Conservation (phyloP, 495 filamentous ascomycete genomes). For the Friedmanniomyces endolithicus region DNA sequence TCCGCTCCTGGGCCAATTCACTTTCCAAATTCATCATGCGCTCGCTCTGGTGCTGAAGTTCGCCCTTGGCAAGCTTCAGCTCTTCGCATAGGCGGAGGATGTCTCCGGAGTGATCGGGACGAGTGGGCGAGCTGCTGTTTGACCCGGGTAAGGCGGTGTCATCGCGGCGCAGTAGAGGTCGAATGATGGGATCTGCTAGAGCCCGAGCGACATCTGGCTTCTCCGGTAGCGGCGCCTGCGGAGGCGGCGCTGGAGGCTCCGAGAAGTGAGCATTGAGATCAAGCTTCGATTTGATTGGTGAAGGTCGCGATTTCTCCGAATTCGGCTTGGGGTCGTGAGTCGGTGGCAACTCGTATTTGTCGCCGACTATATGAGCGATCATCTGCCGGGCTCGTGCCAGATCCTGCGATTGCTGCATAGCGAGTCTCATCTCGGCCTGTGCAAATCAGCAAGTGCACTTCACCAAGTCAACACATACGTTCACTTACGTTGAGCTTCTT, state of each 20-base stretch:
- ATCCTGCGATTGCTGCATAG: slow-evolving; percentile 75
- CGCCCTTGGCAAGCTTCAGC: slow-evolving; percentile 64
- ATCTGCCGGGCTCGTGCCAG: slow-evolving; percentile 71
- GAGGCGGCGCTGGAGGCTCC: slow-evolving; percentile 81
- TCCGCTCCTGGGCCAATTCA: slow-evolving; percentile 62
- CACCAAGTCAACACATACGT: not conserved
- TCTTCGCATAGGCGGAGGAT: slow-evolving; percentile 71
- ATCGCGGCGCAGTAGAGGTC: slow-evolving; percentile 51
- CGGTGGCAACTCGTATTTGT: slow-evolving; percentile 22
- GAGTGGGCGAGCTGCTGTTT: slow-evolving; percentile 39
- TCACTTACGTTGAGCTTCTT: slow-evolving; percentile 78
- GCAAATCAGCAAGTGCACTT: slow-evolving; percentile 4
- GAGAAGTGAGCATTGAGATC: slow-evolving; percentile 63
- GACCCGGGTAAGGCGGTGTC: slow-evolving; percentile 58
- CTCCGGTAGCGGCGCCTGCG: slow-evolving; percentile 79
- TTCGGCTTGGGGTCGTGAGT: slow-evolving; percentile 40
- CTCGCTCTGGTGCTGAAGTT: slow-evolving; percentile 65
- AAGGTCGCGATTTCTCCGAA: slow-evolving; percentile 40
- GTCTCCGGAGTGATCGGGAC: slow-evolving; percentile 47
- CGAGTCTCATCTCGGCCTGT: slow-evolving; percentile 76
- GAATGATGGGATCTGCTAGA: slow-evolving; percentile 36
- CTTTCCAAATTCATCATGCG: slow-evolving; percentile 73
- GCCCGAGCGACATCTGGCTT: slow-evolving; percentile 59
- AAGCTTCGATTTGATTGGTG: slow-evolving; percentile 27
- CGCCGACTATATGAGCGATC: slow-evolving; percentile 58